Conservation (phyloP, 225 moss, liverwort and hornwort genomes). For the Neckera pumila region DNA sequence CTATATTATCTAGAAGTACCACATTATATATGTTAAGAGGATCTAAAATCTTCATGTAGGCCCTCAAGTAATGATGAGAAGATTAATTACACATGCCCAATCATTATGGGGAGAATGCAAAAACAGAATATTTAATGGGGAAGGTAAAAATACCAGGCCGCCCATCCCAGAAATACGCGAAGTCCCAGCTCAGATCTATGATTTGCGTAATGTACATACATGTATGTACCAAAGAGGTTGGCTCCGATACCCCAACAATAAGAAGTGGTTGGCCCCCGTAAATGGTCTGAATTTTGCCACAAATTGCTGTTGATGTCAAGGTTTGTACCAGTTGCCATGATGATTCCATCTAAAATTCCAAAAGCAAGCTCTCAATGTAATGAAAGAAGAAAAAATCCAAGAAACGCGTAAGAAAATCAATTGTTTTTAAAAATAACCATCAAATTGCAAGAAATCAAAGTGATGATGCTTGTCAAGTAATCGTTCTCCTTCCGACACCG, state of each 20-base stretch:
- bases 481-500: background rate
- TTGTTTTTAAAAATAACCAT: background rate
- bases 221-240: slow-evolving; percentile 70
- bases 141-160: slow-evolving; percentile 46
- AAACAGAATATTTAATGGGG: background rate
- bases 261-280: slow-evolving; percentile 77
- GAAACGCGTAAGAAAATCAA: background rate
- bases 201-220: slow-evolving; percentile 60
- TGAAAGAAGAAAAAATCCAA: background rate
- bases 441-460: background rate
- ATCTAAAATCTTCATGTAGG: background rate
- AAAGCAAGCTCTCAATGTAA: background rate
- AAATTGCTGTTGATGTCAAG: slow-evolving; percentile 61
- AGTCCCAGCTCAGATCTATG: slow-evolving; percentile 34
- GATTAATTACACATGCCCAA: background rate
- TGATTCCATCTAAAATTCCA: slow-evolving; percentile 34
- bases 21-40: too few species aligned
- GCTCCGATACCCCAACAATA: slow-evolving; percentile 75
- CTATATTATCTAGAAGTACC: too few species aligned
- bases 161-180: slow-evolving; percentile 64
- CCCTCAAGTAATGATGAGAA: background rate
- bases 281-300: slow-evolving; percentile 65
- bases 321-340: slow-evolving; percentile 58
- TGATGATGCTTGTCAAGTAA: background rate
- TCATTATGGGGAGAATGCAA: background rate